Percentiles rank a stretch among this genome's conserved stretches.
Evolutionary conservation across 441 rosid genomes (phyloP).

Genomic region (Eruca vesicaria): DNA sequence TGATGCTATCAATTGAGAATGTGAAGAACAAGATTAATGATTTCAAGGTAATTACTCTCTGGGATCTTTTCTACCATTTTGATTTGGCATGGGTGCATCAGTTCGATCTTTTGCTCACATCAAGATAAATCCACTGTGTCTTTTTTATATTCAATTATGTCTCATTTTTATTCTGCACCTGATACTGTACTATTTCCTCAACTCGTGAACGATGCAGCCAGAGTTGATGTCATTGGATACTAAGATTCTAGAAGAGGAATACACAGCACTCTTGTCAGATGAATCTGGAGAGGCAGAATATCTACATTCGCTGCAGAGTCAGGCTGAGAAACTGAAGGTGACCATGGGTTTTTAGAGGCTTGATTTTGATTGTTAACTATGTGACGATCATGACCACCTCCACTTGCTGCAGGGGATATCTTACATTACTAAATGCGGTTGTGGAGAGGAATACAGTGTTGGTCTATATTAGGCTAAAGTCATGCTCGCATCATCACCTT

Average conservation of each 20-base stretch:
- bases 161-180: neutral
- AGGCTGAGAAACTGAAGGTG: slow-evolving; percentile 57
- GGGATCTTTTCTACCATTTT: neutral
- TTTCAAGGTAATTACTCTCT: slow-evolving; percentile 46
- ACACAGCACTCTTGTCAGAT: slow-evolving; percentile 51
- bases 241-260: slow-evolving; percentile 55
- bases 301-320: slow-evolving; percentile 48
- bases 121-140: neutral
- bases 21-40: slow-evolving; percentile 47
- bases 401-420: slow-evolving; percentile 29
- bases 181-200: neutral
- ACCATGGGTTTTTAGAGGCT: slow-evolving; percentile 6
- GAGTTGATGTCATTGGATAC: slow-evolving; percentile 55
- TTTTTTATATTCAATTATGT: neutral
- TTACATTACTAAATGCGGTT: slow-evolving; percentile 26
- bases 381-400: neutral
- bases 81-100: slow-evolving; percentile 8
- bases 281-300: slow-evolving; percentile 55
- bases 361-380: neutral
- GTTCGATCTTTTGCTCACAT: neutral
- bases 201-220: slow-evolving; percentile 39
- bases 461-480: slow-evolving; percentile 11
- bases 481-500: neutral
- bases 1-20: slow-evolving; percentile 48
- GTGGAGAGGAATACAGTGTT: slow-evolving; percentile 35